Conservation (phyloP, 371 early-diverging fungal genomes). For the Syncephalis plumigaleata region DNA sequence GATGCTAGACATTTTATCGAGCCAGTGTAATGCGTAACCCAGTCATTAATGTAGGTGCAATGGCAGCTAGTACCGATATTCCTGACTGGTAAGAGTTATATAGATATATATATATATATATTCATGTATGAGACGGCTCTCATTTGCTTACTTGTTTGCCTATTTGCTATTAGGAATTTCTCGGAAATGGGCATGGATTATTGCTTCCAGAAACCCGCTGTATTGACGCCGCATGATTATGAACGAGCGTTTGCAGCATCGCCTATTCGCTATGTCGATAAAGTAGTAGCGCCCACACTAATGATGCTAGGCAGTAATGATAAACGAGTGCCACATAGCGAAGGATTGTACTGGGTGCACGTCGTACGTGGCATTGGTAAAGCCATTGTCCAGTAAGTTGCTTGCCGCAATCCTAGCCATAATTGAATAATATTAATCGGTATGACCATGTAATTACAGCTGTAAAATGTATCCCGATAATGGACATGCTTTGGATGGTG, state of each 20-base stretch:
- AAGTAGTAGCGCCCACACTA: slow-evolving; percentile 37
- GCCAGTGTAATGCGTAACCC: slow-evolving; percentile 52
- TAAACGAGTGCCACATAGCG: slow-evolving; percentile 46
- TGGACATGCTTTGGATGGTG: slow-evolving; percentile 42
- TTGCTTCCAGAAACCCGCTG: slow-evolving; percentile 15
- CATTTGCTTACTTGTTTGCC: background rate
- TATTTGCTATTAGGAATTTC: slow-evolving; percentile 12
- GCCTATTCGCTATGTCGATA: slow-evolving; percentile 25
- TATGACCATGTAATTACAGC: no score
- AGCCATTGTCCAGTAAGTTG: slow-evolving; percentile 3
- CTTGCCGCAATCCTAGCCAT: background rate
- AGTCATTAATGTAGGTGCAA: slow-evolving; percentile 46
- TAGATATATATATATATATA: slow-evolving; percentile 8
- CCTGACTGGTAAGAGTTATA: slow-evolving; percentile 50
- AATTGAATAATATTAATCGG: background rate
- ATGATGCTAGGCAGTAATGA: slow-evolving; percentile 42
- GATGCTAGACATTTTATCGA: slow-evolving; percentile 31
- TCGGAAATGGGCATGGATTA: slow-evolving; percentile 28
- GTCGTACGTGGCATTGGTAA: slow-evolving; percentile 11
- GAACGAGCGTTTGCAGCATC: slow-evolving; percentile 24
- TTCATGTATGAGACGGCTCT: slow-evolving; percentile 7
- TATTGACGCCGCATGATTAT: slow-evolving; percentile 27
- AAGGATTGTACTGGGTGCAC: slow-evolving; percentile 24
- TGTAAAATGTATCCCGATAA: slow-evolving; percentile 34
- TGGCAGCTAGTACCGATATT: slow-evolving; percentile 36